phyloP scores from a whole-genome alignment of 2,329 filamentous ascomycete genomes.

The Diaporthe citri region DNA sequence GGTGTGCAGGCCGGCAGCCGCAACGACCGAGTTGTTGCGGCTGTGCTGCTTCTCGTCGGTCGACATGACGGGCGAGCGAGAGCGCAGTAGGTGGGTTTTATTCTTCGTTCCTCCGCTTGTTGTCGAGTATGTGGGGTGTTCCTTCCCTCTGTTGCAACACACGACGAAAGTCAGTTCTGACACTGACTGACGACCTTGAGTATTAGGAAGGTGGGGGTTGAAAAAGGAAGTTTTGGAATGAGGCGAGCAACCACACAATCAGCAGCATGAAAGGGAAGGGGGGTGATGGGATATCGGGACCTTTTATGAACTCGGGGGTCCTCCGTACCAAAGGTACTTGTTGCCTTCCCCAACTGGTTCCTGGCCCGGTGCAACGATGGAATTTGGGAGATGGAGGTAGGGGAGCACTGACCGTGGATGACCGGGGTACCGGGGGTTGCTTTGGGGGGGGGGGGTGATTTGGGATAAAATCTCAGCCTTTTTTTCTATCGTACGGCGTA shows the following conservation, averaged over 20 bases:
- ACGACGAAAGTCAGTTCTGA: not conserved
- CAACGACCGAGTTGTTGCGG: conserved; percentile 20
- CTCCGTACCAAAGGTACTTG: not conserved
- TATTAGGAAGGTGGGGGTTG: not conserved
- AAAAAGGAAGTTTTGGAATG: conserved; percentile 3
- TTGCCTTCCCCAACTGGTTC: conserved; percentile 15
- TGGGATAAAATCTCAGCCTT: conserved; percentile 19
- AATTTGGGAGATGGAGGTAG: not conserved
- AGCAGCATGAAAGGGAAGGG: not conserved
- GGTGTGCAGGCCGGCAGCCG: conserved; percentile 51
- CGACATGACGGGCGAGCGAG: conserved; percentile 32
- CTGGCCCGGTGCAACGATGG: conserved; percentile 17
- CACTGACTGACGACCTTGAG: not conserved
- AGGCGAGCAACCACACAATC: conserved; percentile 1
- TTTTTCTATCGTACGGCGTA: not conserved
- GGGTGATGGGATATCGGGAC: conserved; percentile 19
- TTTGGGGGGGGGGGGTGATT: not conserved
- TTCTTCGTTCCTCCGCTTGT: conserved; percentile 1
- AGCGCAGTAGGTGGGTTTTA: not conserved
- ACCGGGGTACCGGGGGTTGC: not conserved
- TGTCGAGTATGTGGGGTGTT: conserved; percentile 1
- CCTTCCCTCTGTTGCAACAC: not conserved
- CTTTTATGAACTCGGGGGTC: conserved; percentile 34
- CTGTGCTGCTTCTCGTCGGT: conserved; percentile 33
- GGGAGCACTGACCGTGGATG: conserved; percentile 11